A percentile compares a stretch with the other conserved stretches of the same genome.
phyloP scores from a whole-genome alignment of 139 green algal genomes.

The Chlorella sorokiniana region DNA sequence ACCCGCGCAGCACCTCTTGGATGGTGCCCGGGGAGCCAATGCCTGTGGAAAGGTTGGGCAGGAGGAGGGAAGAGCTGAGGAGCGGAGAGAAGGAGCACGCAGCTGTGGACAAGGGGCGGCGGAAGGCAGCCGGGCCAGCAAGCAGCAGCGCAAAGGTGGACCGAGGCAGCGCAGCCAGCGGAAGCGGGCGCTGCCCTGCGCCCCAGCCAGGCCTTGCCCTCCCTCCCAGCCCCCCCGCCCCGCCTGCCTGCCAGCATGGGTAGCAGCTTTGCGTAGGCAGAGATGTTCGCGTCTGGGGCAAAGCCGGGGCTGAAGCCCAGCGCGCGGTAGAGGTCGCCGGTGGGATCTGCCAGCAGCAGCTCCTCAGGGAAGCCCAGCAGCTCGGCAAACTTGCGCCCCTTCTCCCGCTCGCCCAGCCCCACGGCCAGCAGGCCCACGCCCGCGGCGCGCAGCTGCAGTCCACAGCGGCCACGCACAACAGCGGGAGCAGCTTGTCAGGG shows the following conservation, averaged over 20 bases:
- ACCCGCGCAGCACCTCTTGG: conserved; percentile 80
- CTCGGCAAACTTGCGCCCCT: conserved; percentile 59
- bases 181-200: too few species aligned
- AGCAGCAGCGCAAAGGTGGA: too few species aligned
- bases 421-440: conserved; percentile 56
- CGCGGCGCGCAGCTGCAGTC: conserved; percentile 30
- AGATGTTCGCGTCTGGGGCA: conserved; percentile 51
- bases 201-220: too few species aligned
- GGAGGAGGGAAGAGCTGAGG: too few species aligned
- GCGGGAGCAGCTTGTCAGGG: neutral
- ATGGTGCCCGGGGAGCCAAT: conserved; percentile 79
- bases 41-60: too few species aligned
- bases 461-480: neutral
- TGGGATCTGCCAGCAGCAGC: conserved; percentile 54
- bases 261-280: conserved; percentile 77
- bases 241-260: conserved; percentile 81
- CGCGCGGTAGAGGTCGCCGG: conserved; percentile 55
- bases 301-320: conserved; percentile 64
- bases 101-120: too few species aligned
- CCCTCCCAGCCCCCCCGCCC: too few species aligned
- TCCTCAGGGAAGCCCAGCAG: conserved; percentile 60
- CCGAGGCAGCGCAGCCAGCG: too few species aligned
- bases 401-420: conserved; percentile 54
- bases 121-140: too few species aligned
- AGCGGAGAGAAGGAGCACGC: too few species aligned